phyloP scores from a whole-genome alignment of 2,329 filamentous ascomycete genomes.

The Dactylella cylindrospora region DNA sequence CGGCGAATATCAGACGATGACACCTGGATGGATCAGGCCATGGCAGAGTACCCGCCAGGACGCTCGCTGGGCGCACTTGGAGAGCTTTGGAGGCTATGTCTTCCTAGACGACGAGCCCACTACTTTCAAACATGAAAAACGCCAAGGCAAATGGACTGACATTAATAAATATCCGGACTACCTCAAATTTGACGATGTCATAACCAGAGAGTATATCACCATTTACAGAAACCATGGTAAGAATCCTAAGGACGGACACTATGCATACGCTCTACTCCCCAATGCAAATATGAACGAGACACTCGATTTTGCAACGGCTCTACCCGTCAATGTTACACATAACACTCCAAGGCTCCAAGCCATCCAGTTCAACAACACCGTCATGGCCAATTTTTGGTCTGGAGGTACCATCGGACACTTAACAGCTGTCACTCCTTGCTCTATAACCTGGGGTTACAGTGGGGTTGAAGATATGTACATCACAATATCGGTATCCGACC shows the following conservation, averaged over 20 bases:
- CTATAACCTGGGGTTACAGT: conserved; percentile 36
- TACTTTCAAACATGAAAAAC: conserved; percentile 40
- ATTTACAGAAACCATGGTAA: conserved; percentile 43
- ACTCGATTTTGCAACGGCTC: conserved; percentile 14
- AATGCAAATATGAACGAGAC: conserved; percentile 28
- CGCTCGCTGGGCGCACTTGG: conserved; percentile 40
- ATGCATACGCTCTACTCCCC: conserved; percentile 43
- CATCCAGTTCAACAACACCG: conserved; percentile 37
- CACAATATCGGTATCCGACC: conserved; percentile 33
- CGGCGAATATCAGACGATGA: conserved; percentile 24
- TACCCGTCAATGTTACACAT: conserved; percentile 28
- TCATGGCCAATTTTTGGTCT: conserved; percentile 45
- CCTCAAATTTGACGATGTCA: conserved; percentile 19
- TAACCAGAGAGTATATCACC: conserved; percentile 41
- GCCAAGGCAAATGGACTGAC: conserved; percentile 41
- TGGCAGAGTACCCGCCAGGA: conserved; percentile 23
- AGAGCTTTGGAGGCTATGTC: conserved; percentile 42
- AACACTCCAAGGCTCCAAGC: conserved; percentile 35
- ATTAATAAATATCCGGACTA: conserved; percentile 45
- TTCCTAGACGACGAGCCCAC: conserved; percentile 35
- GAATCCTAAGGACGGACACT: conserved; percentile 26
- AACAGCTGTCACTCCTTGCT: conserved; percentile 42
- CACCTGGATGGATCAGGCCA: conserved; percentile 31
- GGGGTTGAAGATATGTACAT: conserved; percentile 23
- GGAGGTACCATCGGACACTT: conserved; percentile 30